Evolutionary conservation across 2,329 filamentous ascomycete species (phyloP).

Genomic region (Fusarium decemcellulare): DNA sequence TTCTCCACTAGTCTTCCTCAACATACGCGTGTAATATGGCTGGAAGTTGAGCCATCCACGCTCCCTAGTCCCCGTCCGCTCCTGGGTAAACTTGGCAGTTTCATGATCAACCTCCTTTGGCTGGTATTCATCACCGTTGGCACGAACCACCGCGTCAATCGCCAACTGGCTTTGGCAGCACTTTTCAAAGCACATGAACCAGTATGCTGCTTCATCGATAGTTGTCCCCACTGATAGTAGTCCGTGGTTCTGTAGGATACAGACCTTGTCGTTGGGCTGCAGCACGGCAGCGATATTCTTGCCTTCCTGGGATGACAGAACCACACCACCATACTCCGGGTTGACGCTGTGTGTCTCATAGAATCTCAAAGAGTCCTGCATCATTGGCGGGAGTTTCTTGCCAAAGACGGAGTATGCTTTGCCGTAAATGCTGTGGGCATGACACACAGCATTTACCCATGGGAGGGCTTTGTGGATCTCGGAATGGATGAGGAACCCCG

Average conservation of each 20-base stretch:
- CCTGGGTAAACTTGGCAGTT: neutral
- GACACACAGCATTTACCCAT: too few relatives aligned
- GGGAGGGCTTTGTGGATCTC: too few relatives aligned
- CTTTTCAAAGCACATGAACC: constrained; percentile 12
- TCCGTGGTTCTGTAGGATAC: constrained; percentile 20
- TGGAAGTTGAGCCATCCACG: neutral
- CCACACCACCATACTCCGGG: neutral
- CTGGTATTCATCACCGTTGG: neutral
- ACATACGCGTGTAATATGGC: neutral
- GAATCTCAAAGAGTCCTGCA: neutral
- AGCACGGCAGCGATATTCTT: constrained; percentile 13
- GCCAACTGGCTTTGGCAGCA: neutral
- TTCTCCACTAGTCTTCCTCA: neutral
- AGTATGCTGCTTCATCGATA: neutral
- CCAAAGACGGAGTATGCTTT: too few relatives aligned
- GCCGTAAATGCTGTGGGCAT: too few relatives aligned
- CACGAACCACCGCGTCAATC: too few relatives aligned
- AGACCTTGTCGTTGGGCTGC: constrained; percentile 9
- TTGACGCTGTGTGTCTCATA: too few relatives aligned
- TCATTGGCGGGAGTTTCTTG: neutral
- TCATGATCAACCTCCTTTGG: neutral
- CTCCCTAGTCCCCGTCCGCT: neutral
- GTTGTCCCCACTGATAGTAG: constrained; percentile 1
- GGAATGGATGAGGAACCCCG: too few relatives aligned
- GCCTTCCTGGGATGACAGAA: constrained; percentile 15